These are phyloP conservation scores for Ustilago nuda DNA, from an alignment of 1,284 basidiomycete species.

Conservation along the genomic window DNA sequence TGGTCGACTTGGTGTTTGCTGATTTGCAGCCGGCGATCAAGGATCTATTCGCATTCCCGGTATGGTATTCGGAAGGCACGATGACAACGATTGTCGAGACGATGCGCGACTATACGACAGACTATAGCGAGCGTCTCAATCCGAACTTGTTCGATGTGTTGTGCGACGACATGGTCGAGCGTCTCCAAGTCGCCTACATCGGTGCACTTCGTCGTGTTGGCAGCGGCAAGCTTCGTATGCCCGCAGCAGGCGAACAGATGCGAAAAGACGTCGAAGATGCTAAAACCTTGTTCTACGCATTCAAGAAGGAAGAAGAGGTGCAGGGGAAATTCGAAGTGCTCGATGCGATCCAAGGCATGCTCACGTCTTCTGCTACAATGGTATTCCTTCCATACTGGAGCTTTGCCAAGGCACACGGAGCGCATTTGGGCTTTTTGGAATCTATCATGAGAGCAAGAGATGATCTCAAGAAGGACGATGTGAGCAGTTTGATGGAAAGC, in stretches of 20 bases:
- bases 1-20: slow-evolving; percentile 95
- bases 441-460: slow-evolving; percentile 87
- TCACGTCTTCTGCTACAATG: slow-evolving; percentile 90
- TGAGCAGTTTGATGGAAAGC: slow-evolving; percentile 93
- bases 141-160: slow-evolving; percentile 90
- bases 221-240: slow-evolving; percentile 84
- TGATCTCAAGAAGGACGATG: slow-evolving; percentile 87
- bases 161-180: slow-evolving; percentile 90
- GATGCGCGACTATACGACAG: slow-evolving; percentile 92
- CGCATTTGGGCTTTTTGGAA: slow-evolving; percentile 91
- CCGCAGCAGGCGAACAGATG: slow-evolving; percentile 83
- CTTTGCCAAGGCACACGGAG: slow-evolving; percentile 95
- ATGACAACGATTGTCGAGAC: slow-evolving; percentile 90
- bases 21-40: slow-evolving; percentile 91
- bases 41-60: slow-evolving; percentile 79
- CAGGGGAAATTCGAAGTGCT: slow-evolving; percentile 86
- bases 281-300: slow-evolving; percentile 82
- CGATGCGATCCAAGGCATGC: slow-evolving; percentile 79
- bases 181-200: slow-evolving; percentile 90
- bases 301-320: slow-evolving; percentile 84
- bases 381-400: slow-evolving; percentile 90
- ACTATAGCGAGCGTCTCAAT: slow-evolving; percentile 92
- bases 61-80: slow-evolving; percentile 76
- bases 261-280: slow-evolving; percentile 82
- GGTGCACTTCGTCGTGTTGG: slow-evolving; percentile 82